A percentile compares a stretch with the other conserved stretches of the same genome.
phyloP scores from a whole-genome alignment of 2,329 filamentous ascomycete genomes.

The Monosporascus sp. region DNA sequence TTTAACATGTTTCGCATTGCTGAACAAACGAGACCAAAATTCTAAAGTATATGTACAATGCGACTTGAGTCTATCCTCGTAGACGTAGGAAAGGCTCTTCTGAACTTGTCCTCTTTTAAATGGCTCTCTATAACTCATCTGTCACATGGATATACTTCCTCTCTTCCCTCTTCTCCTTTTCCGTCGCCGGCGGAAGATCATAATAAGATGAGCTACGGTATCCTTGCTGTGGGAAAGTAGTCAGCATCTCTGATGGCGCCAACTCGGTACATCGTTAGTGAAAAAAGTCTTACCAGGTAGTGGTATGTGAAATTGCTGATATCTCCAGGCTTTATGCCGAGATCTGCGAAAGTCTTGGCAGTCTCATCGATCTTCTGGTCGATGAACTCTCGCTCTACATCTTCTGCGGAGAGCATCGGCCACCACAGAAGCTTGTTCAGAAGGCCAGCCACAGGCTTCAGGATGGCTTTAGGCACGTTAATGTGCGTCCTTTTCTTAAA shows the following conservation, averaged over 20 bases:
- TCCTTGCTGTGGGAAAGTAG: slow-evolving; percentile 60
- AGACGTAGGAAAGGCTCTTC: slow-evolving; percentile 14
- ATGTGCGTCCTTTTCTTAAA: slow-evolving; percentile 84
- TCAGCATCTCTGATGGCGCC: slow-evolving; percentile 24
- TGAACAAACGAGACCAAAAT: slow-evolving; percentile 20
- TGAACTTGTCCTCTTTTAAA: slow-evolving; percentile 2
- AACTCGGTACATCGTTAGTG: not conserved
- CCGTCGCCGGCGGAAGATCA: slow-evolving; percentile 88
- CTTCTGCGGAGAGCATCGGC: slow-evolving; percentile 74
- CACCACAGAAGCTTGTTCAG: slow-evolving; percentile 87
- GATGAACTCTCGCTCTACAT: slow-evolving; percentile 87
- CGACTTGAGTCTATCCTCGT: slow-evolving; percentile 12
- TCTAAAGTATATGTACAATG: slow-evolving; percentile 33
- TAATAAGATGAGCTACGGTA: slow-evolving; percentile 86
- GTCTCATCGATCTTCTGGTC: slow-evolving; percentile 85
- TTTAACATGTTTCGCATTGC: slow-evolving; percentile 6
- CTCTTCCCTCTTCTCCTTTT: slow-evolving; percentile 90
- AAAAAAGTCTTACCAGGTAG: slow-evolving; percentile 67
- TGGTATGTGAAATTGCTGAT: slow-evolving; percentile 84
- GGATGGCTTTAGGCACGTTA: slow-evolving; percentile 76
- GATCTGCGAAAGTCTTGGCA: slow-evolving; percentile 93
- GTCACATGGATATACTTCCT: slow-evolving; percentile 95
- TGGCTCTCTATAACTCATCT: slow-evolving; percentile 65
- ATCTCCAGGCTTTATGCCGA: slow-evolving; percentile 84
- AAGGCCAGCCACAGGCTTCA: slow-evolving; percentile 69